Percentiles rank a stretch among this genome's conserved stretches.
Conservation (phyloP, 352 stramenopile species). For the Phytophthora rubi region DNA sequence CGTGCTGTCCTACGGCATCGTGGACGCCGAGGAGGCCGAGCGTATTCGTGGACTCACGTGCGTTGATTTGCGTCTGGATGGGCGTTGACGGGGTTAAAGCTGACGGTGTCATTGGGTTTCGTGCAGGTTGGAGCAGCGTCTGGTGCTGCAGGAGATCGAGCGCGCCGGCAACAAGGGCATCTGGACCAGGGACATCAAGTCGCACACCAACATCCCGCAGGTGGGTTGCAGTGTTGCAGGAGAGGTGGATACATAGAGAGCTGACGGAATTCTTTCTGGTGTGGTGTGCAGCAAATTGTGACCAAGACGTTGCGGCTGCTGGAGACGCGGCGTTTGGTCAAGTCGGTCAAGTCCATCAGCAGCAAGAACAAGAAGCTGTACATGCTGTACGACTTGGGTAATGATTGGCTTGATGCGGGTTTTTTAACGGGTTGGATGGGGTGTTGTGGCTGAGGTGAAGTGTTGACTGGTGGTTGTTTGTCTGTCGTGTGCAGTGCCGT, state of each 20-base stretch:
- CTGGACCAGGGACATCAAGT: slow-evolving; percentile 99
- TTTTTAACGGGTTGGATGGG: not conserved
- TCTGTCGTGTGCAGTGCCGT: slow-evolving; percentile 77
- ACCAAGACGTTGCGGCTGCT: slow-evolving; percentile 98
- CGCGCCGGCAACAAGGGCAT: slow-evolving; percentile 97
- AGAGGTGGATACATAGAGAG: not conserved
- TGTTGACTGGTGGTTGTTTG: not conserved
- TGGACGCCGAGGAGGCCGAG: slow-evolving; percentile 85
- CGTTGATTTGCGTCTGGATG: slow-evolving; percentile 18
- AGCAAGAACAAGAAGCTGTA: slow-evolving; percentile 99
- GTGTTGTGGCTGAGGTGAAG: not conserved
- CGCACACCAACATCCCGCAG: slow-evolving; percentile 97
- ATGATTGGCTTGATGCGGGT: slow-evolving; percentile 2
- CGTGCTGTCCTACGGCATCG: slow-evolving; percentile 84
- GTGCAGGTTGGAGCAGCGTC: slow-evolving; percentile 77
- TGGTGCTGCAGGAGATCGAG: slow-evolving; percentile 96
- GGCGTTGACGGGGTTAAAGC: not conserved
- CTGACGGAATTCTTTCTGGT: slow-evolving; percentile 11
- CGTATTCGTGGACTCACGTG: slow-evolving; percentile 86
- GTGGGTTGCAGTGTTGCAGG: slow-evolving; percentile 19
- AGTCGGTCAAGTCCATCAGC: slow-evolving; percentile 98
- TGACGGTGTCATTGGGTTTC: slow-evolving; percentile 27
- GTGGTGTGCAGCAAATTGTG: slow-evolving; percentile 89
- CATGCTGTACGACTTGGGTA: slow-evolving; percentile 96
- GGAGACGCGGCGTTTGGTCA: slow-evolving; percentile 97